Conservation (phyloP, 768 basidiomycete species). For the Daedalea quercina region DNA sequence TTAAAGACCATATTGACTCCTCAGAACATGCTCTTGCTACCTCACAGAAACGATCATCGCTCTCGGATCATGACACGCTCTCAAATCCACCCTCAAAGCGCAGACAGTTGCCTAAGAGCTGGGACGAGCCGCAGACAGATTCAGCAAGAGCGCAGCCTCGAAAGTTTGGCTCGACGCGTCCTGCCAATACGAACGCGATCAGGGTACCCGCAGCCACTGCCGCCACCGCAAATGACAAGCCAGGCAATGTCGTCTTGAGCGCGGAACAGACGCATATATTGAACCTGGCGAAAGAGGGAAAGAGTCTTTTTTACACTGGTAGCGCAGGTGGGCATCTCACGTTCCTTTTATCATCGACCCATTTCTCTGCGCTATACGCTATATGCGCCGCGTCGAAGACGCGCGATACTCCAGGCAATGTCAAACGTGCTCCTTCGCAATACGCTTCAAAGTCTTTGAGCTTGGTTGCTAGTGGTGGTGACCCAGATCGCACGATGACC, state of each 20-base stretch:
- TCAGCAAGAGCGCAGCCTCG: slow-evolving; percentile 3
- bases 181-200: slow-evolving; percentile 5
- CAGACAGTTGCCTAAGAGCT: slow-evolving; percentile 42
- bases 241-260: slow-evolving; percentile 58
- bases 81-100: slow-evolving; percentile 39
- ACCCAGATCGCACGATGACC: no score
- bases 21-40: slow-evolving; percentile 7
- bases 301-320: slow-evolving; percentile 93
- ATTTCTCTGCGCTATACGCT: background rate
- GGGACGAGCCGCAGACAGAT: background rate
- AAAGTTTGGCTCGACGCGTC: slow-evolving; percentile 4
- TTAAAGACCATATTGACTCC: slow-evolving; percentile 25
- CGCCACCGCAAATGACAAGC: slow-evolving; percentile 14
- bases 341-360: background rate
- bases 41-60: slow-evolving; percentile 26
- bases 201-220: slow-evolving; percentile 22
- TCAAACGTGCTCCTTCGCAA: no score
- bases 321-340: slow-evolving; percentile 70
- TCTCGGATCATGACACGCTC: background rate
- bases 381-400: background rate
- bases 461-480: no score
- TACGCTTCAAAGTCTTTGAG: no score
- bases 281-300: slow-evolving; percentile 61
- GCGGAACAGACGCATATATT: slow-evolving; percentile 83
- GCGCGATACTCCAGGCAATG: background rate